Conservation (phyloP, 2,329 filamentous ascomycete species). For the Rhynchosporium graminicola region DNA sequence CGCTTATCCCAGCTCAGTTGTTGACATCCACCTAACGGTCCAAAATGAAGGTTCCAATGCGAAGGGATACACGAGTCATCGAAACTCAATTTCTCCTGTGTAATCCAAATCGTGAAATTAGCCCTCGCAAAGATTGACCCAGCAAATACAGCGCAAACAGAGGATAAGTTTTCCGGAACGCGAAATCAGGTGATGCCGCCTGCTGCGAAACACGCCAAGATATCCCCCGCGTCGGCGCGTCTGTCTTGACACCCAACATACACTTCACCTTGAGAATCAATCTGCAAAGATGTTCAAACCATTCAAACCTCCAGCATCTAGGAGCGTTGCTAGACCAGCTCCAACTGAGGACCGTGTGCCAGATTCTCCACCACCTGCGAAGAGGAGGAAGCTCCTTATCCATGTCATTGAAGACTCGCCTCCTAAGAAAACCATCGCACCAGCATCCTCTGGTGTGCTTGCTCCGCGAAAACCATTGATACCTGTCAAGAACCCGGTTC, state of each 20-base stretch:
- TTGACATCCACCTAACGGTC: too few relatives aligned
- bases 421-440: conserved; percentile 19
- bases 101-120: too few relatives aligned
- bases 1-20: too few relatives aligned
- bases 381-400: conserved; percentile 35
- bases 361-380: conserved; percentile 28
- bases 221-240: conserved; percentile 9
- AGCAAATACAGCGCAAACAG: too few relatives aligned
- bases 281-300: conserved; percentile 38
- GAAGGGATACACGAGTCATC: too few relatives aligned
- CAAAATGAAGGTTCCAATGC: too few relatives aligned
- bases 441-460: conserved; percentile 29
- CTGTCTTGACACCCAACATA: not conserved
- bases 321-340: conserved; percentile 25
- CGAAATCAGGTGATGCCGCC: not conserved
- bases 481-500: conserved; percentile 32
- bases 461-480: conserved; percentile 39
- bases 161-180: too few relatives aligned
- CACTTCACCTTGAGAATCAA: not conserved
- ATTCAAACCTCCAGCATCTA: conserved; percentile 39
- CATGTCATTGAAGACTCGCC: conserved; percentile 35
- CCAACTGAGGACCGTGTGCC: conserved; percentile 18
- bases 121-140: too few relatives aligned
- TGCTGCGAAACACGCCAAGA: conserved; percentile 4
- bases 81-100: too few relatives aligned